These are phyloP conservation scores for Hypoxylon perforatum DNA, from an alignment of 495 filamentous ascomycete species.

Conservation along the genomic window DNA sequence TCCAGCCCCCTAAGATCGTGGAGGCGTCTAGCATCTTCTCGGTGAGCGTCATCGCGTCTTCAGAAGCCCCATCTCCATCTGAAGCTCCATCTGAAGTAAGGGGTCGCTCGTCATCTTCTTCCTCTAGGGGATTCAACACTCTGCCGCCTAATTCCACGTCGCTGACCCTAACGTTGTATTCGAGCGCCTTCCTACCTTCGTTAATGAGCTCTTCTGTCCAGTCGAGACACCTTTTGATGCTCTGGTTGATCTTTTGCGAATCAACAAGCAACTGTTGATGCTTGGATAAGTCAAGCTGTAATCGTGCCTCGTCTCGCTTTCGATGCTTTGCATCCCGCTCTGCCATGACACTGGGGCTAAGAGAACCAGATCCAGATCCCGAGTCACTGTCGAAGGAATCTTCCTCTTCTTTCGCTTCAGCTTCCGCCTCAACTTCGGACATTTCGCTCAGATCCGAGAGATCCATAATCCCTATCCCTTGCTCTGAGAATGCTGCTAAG, in stretches of 20 bases:
- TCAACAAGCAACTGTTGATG: conserved; percentile 89
- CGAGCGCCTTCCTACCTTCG: conserved; percentile 86
- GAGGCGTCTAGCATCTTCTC: conserved; percentile 32
- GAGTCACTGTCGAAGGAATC: conserved; percentile 54
- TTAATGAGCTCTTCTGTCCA: conserved; percentile 91
- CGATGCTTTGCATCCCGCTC: conserved; percentile 58
- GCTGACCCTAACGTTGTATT: conserved; percentile 77
- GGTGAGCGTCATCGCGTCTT: conserved; percentile 41
- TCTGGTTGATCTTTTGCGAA: conserved; percentile 93
- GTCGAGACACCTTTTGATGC: conserved; percentile 83
- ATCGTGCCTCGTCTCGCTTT: conserved; percentile 76
- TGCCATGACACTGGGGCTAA: conserved; percentile 58
- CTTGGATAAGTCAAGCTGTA: conserved; percentile 84
- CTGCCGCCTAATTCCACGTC: conserved; percentile 86
- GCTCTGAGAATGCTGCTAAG: conserved; percentile 43
- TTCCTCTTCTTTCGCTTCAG: conserved; percentile 52
- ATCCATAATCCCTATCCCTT: conserved; percentile 40
- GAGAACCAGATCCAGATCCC: conserved; percentile 59
- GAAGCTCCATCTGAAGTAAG: conserved; percentile 12
- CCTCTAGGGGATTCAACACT: conserved; percentile 75
- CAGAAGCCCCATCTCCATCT: conserved; percentile 19
- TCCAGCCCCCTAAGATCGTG: conserved; percentile 40
- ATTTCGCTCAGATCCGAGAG: conserved; percentile 67
- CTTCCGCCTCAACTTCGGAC: conserved; percentile 45
- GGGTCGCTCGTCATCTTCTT: conserved; percentile 61